Conservation (phyloP, 805 yeast genomes). For the Candida berthetii region DNA sequence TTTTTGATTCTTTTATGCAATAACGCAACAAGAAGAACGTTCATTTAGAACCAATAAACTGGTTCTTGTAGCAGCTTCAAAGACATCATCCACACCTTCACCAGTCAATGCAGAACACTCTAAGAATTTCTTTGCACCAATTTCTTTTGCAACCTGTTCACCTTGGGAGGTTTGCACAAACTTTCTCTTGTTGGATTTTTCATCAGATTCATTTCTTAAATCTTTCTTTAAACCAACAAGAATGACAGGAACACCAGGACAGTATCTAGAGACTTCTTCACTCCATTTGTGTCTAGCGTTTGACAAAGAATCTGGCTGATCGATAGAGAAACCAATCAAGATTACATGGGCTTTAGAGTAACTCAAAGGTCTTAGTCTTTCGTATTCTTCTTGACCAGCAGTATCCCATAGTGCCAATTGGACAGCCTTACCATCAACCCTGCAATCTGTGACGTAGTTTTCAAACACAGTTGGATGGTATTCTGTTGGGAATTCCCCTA, state of each 20-base stretch:
- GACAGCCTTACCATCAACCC: constrained; percentile 91
- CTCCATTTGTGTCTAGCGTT: constrained; percentile 88
- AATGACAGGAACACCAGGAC: constrained; percentile 74
- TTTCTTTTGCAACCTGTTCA: constrained; percentile 62
- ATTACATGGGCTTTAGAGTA: constrained; percentile 85
- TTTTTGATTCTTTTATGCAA: not conserved
- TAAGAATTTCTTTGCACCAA: constrained; percentile 78
- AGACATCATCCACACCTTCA: constrained; percentile 91
- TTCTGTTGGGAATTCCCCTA: constrained; percentile 90
- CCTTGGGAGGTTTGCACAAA: constrained; percentile 53
- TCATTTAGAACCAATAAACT: constrained; percentile 54
- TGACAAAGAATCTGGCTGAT: constrained; percentile 77
- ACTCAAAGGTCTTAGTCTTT: constrained; percentile 79
- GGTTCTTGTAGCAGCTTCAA: constrained; percentile 85
- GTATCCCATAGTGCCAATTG: constrained; percentile 91
- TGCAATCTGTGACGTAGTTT: constrained; percentile 88
- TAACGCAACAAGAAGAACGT: constrained; percentile 33
- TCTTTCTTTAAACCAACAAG: constrained; percentile 85
- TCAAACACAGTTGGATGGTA: constrained; percentile 94
- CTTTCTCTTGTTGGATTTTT: constrained; percentile 27
- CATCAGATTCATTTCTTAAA: constrained; percentile 41
- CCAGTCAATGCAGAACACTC: constrained; percentile 93
- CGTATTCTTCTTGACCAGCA: constrained; percentile 96
- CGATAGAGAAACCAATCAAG: constrained; percentile 79
- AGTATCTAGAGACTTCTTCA: constrained; percentile 70